These are phyloP conservation scores for Lachancea mirantina DNA, from an alignment of 805 yeast species.

Conservation along the genomic window DNA sequence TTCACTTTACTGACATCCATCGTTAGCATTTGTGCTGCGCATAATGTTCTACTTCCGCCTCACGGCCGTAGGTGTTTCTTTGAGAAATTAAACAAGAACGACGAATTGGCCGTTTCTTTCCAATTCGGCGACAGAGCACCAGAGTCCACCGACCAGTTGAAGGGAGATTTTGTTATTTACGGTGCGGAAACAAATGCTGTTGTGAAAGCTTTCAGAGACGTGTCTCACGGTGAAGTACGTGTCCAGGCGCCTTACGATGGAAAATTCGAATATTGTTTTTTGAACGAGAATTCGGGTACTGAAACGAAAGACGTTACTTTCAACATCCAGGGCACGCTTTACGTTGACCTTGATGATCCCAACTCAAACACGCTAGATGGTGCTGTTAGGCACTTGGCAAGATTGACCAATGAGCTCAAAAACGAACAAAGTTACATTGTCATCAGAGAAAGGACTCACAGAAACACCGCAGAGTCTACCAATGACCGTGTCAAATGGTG, in stretches of 20 bases:
- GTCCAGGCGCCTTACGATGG: slow-evolving; percentile 63
- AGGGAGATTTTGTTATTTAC: slow-evolving; percentile 57
- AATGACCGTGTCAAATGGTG: slow-evolving; percentile 97
- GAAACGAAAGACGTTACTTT: slow-evolving; percentile 87
- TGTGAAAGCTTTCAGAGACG: slow-evolving; percentile 43
- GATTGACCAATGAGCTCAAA: slow-evolving; percentile 76
- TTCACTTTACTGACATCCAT: slow-evolving; percentile 1
- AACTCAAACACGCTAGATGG: slow-evolving; percentile 73
- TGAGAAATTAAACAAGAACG: slow-evolving; percentile 74
- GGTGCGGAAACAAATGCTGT: slow-evolving; percentile 39
- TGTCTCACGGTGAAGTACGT: slow-evolving; percentile 75
- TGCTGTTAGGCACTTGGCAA: slow-evolving; percentile 68
- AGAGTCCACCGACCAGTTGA: slow-evolving; percentile 56
- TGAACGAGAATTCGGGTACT: slow-evolving; percentile 69
- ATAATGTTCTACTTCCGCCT: slow-evolving; percentile 76
- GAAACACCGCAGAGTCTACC: slow-evolving; percentile 97
- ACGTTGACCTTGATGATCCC: slow-evolving; percentile 72
- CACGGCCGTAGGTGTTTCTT: slow-evolving; percentile 83
- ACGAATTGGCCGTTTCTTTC: slow-evolving; percentile 79
- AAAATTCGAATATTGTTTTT: slow-evolving; percentile 80
- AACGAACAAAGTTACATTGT: slow-evolving; percentile 89
- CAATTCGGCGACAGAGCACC: slow-evolving; percentile 91
- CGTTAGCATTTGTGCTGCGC: slow-evolving; percentile 40
- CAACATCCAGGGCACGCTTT: slow-evolving; percentile 89
- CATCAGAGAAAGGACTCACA: slow-evolving; percentile 92